Base-by-base conservation (phyloP, 2,329 filamentous ascomycete species). In the Nannizzia gypsea region DNA sequence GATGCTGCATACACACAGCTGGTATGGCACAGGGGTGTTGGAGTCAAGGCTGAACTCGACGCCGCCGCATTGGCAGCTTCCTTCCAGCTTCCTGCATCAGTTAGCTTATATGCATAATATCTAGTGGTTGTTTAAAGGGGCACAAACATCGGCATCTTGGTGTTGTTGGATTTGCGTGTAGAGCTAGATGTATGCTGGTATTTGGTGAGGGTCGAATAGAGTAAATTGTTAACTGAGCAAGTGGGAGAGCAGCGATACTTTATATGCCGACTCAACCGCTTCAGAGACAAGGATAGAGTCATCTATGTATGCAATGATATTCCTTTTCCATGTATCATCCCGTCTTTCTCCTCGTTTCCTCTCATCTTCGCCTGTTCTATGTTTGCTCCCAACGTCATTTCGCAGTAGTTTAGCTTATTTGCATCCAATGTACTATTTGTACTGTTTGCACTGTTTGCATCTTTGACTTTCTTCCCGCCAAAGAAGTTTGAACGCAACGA, bases 1-100 rank as follows among this genome's bases (percentile, higher is more conserved):
- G 63, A 79, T 79, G 62, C 74, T 74, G 65, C 77, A 79, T 38
- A 75, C 74, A 59, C 77, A 79, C 31, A 78, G 68, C 64, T 79
- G 76, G 61, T 78, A 79, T 0, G 77, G 77, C 0, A 77, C 74
- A 0, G 77, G 77, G 0, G 76, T 78, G 36, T 74, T 69, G 2
- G 75, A 78, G 58, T 77, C 64, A 6, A 78, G 67, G 3, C 69
- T 71, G 63, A 78, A 79, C 67, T 77, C 71, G n/a, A 79, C 68
- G 40, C 69, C 68, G 57, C 77, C 77, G 63, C 76, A 79, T 65
- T 78, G 77, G 68, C 76, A 79, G 65, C 75, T 78, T 64, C 77
- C 77, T 62, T 77, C 67, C 6, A 79, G 73, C 65, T 72, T 73
- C 72, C 76, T 79, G 60, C 9, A 36, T 36, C 31, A 13, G 13